Percentiles rank a stretch among this genome's conserved stretches.
Evolutionary conservation across 495 filamentous ascomycete genomes (phyloP).

Genomic region (Penicillium tannophilum): DNA sequence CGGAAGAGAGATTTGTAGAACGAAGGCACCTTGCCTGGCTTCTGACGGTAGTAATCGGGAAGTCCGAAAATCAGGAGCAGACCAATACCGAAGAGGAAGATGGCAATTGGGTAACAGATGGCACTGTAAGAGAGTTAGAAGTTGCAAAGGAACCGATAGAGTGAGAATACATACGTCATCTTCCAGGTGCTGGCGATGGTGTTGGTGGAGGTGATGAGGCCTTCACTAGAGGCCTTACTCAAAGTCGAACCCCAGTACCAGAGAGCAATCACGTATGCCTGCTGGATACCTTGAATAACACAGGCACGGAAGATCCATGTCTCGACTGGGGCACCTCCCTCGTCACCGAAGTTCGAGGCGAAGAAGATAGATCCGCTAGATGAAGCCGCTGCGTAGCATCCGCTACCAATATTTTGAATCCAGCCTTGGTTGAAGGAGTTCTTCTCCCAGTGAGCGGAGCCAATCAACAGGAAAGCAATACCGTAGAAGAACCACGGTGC

Average conservation of each 20-base stretch:
- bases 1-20: constrained; percentile 51
- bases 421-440: constrained; percentile 46
- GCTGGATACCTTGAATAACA: constrained; percentile 51
- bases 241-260: constrained; percentile 55
- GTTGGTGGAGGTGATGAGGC: constrained; percentile 33
- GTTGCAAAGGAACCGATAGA: constrained; percentile 11
- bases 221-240: constrained; percentile 35
- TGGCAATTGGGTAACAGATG: constrained; percentile 47
- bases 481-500: constrained; percentile 66
- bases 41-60: constrained; percentile 56
- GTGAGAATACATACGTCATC: constrained; percentile 38
- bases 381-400: constrained; percentile 49
- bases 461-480: constrained; percentile 65
- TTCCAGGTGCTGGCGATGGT: constrained; percentile 46
- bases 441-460: constrained; percentile 56
- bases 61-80: constrained; percentile 44
- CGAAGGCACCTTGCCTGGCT: constrained; percentile 65
- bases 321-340: constrained; percentile 49
- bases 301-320: constrained; percentile 55
- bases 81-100: constrained; percentile 43
- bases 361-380: constrained; percentile 54
- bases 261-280: constrained; percentile 50
- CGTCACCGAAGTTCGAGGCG: constrained; percentile 54
- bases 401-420: constrained; percentile 51
- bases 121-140: constrained; percentile 27